A percentile compares a stretch with the other conserved stretches of the same genome.
Conservation (phyloP, 2,329 filamentous ascomycete genomes). For the Aureobasidium subglaciale region DNA sequence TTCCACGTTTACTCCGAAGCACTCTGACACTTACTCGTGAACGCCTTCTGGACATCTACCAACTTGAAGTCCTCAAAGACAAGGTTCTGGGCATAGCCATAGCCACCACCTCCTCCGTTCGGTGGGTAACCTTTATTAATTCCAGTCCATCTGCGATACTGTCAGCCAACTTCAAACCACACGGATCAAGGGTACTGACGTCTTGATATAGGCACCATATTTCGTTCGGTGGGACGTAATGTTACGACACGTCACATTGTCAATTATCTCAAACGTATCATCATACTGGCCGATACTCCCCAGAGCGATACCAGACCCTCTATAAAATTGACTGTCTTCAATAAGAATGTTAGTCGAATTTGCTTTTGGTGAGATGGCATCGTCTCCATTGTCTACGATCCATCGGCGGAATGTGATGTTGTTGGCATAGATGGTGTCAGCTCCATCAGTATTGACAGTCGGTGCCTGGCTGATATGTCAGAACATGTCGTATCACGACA, state of each 20-base stretch:
- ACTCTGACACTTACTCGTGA: constrained; percentile 14
- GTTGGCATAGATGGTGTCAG: constrained; percentile 48
- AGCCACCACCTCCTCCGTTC: constrained; percentile 52
- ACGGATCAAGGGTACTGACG: constrained; percentile 33
- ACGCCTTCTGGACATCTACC: constrained; percentile 17
- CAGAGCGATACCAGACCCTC: constrained; percentile 49
- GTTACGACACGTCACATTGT: constrained; percentile 44
- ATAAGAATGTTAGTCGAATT: constrained; percentile 51
- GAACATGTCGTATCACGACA: constrained; percentile 15
- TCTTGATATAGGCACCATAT: constrained; percentile 51
- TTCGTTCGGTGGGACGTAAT: constrained; percentile 41
- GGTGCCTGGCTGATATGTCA: constrained; percentile 17
- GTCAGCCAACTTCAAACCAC: constrained; percentile 39
- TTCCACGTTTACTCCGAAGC: no score
- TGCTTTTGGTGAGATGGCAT: constrained; percentile 48
- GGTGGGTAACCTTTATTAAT: constrained; percentile 32
- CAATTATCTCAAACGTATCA: constrained; percentile 42
- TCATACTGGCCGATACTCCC: constrained; percentile 53
- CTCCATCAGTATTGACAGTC: constrained; percentile 42
- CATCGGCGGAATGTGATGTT: constrained; percentile 47
- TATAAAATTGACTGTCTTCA: constrained; percentile 42
- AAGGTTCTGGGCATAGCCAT: constrained; percentile 38
- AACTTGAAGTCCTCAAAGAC: constrained; percentile 29
- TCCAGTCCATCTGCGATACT: constrained; percentile 42
- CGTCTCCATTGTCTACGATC: constrained; percentile 47